Evolutionary conservation across 2,329 filamentous ascomycete species (phyloP).

Genomic region (Trichoderma breve): DNA sequence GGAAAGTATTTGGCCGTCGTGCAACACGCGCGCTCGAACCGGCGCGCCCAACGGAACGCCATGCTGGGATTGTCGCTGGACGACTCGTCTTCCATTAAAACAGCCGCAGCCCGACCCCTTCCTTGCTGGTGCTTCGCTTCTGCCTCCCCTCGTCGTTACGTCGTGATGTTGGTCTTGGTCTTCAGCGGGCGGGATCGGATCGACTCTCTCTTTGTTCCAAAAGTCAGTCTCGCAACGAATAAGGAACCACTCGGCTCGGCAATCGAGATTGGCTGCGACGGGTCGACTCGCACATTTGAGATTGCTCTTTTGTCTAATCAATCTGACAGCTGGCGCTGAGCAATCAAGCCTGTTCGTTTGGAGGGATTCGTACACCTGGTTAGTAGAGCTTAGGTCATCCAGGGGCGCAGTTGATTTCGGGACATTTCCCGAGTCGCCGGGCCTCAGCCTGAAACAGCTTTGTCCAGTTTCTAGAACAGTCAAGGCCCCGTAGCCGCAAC

Average conservation of each 20-base stretch:
- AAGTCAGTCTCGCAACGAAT: neutral
- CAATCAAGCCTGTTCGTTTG: neutral
- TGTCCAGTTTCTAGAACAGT: neutral
- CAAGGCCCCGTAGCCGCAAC: neutral
- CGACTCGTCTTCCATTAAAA: slow-evolving; percentile 20
- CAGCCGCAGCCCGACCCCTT: slow-evolving; percentile 1
- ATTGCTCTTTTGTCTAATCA: neutral
- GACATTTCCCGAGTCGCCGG: slow-evolving; percentile 11
- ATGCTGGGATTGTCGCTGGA: slow-evolving; percentile 34
- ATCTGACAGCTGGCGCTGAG: neutral
- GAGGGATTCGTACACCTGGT: neutral
- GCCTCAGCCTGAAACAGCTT: neutral
- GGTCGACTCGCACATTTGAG: slow-evolving; percentile 18
- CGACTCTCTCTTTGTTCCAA: neutral
- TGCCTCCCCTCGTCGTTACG: neutral
- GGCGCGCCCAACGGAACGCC: slow-evolving; percentile 63
- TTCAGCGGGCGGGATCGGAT: neutral
- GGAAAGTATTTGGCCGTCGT: slow-evolving; percentile 76
- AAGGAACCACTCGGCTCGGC: slow-evolving; percentile 16
- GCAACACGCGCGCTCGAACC: slow-evolving; percentile 81
- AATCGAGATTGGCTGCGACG: slow-evolving; percentile 10
- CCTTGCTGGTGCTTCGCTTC: neutral
- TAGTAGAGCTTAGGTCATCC: slow-evolving; percentile 29
- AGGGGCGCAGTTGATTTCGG: slow-evolving; percentile 22
- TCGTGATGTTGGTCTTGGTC: neutral